Base-by-base conservation (phyloP, 1,284 basidiomycete genomes). In the Naganishia sp. region DNA sequence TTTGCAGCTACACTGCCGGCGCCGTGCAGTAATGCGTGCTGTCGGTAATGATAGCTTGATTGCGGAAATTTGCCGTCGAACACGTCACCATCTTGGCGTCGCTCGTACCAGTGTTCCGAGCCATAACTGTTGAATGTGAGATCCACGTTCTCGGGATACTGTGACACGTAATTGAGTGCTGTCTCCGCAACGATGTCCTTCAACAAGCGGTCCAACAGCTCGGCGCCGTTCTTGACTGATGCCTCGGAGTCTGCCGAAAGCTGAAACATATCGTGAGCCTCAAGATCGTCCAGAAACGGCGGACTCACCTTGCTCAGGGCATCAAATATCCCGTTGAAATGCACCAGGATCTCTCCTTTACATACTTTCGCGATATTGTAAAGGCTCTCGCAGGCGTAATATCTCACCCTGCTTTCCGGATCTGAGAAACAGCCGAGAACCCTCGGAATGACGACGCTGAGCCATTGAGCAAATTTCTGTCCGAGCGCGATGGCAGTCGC, bases 361-460 rank as follows among this genome's bases (percentile, higher is more conserved):
- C 94, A 96, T 7, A 98, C 94, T 80, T 99, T 97, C 43, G 90
- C 90, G 66, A 99, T 96, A 81, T 99, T 99, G 83, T 99, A 99
- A 74, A 99, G 83, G 76, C 92, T 94, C 78, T 99, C 95, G 68
- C 94, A 95, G 6, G 95, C 95, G 63, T 80, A 78, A 67, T 80
- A 80, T 55, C 95, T 86, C 70, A 99, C 92, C 76, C 94, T 87
- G 79, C 92, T 93, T 82, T 99, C 96, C 3, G 90, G 85, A 78
- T 99, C 96, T 70, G 88, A 86, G 79, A 99, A 98, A 81, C 95
- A 98, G 48, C 86, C 86, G n/a, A 99, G 84, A 36, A 99, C 85
- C 1, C 92, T 90, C 43, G 89, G 88, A 42, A 97, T 87, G 75
- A 99, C 96, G 72, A 89, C 89, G 67, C 91, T 90, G 84, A 99